Evolutionary conservation across 2,329 filamentous ascomycete genomes (phyloP).

Genomic region (Aureobasidium melanogenum): DNA sequence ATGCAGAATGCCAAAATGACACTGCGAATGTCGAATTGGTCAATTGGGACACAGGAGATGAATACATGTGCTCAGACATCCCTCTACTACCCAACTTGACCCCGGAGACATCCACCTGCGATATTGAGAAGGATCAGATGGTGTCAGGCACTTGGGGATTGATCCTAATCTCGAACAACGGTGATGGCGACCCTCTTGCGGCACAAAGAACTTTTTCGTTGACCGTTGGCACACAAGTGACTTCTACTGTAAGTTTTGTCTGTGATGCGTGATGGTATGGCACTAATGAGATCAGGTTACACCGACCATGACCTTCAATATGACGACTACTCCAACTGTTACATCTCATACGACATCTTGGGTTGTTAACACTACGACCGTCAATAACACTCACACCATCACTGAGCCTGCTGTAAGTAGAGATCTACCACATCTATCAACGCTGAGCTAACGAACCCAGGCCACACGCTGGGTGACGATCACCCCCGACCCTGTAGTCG

Average conservation of each 20-base stretch:
- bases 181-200: constrained; percentile 14
- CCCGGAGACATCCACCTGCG: constrained; percentile 16
- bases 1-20: constrained; percentile 15
- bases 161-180: constrained; percentile 17
- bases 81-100: constrained; percentile 9
- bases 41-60: constrained; percentile 11
- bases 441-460: neutral
- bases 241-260: constrained; percentile 3
- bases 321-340: constrained; percentile 14
- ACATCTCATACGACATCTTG: constrained; percentile 16
- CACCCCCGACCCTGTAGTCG: neutral
- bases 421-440: neutral
- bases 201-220: constrained; percentile 15
- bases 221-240: constrained; percentile 11
- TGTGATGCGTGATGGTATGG: neutral
- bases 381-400: constrained; percentile 15
- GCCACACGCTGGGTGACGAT: constrained; percentile 11
- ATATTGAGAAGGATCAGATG: constrained; percentile 17
- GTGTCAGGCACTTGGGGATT: constrained; percentile 15
- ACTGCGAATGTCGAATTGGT: constrained; percentile 12
- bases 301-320: constrained; percentile 12
- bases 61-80: constrained; percentile 14
- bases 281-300: neutral
- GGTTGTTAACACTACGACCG: constrained; percentile 13
- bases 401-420: constrained; percentile 6